Percentiles rank a stretch among this genome's conserved stretches.
phyloP scores from a whole-genome alignment of 1,139 yeast genomes.

The Debaryomyces subglobosus region DNA sequence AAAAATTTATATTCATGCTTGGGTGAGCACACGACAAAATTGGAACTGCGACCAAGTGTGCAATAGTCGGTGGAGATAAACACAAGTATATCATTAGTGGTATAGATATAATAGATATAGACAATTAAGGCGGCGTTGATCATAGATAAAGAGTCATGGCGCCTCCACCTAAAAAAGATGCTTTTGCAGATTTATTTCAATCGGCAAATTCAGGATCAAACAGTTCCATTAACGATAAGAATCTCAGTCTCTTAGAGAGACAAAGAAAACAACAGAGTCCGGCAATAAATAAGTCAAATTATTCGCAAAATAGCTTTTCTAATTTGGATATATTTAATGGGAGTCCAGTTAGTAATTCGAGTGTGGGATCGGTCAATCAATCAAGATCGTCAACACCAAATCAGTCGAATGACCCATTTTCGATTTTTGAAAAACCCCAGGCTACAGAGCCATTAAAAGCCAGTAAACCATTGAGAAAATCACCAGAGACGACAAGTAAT shows the following conservation, averaged over 20 bases:
- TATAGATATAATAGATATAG: neutral
- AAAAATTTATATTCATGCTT: constrained; percentile 5
- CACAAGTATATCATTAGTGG: neutral
- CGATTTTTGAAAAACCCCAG: constrained; percentile 17
- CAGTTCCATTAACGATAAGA: constrained; percentile 16
- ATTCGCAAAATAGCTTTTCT: constrained; percentile 19
- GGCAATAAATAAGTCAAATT: neutral
- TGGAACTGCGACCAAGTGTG: neutral
- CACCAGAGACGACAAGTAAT: neutral
- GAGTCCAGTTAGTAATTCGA: constrained; percentile 4
- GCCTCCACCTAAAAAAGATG: constrained; percentile 52
- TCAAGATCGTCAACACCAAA: constrained; percentile 10
- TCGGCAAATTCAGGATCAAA: constrained; percentile 29
- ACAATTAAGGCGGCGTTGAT: neutral
- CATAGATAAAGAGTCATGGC: constrained; percentile 15
- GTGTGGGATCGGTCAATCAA: constrained; percentile 8
- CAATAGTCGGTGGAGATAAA: constrained; percentile 2
- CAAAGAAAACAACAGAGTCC: constrained; percentile 19
- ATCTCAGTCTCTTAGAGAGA: constrained; percentile 24
- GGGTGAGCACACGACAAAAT: constrained; percentile 5
- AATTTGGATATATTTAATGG: constrained; percentile 22
- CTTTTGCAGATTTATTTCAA: constrained; percentile 50
- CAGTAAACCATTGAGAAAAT: neutral
- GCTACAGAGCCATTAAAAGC: neutral
- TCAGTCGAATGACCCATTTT: constrained; percentile 23